These are phyloP conservation scores for Calvatia gigantea DNA, from an alignment of 768 basidiomycete genomes.

Conservation along the genomic window DNA sequence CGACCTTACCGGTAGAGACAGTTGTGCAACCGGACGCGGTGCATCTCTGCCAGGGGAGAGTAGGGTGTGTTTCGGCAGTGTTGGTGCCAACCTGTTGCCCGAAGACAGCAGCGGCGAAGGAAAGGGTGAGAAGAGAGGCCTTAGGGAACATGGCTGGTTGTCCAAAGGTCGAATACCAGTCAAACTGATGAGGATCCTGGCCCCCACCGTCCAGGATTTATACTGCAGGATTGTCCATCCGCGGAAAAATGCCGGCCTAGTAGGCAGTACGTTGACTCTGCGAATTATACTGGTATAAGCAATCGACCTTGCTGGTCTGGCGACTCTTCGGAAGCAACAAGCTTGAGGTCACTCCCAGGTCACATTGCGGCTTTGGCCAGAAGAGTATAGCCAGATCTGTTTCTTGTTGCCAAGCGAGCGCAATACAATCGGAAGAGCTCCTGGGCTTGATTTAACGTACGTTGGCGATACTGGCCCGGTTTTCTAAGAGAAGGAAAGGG, in stretches of 20 bases:
- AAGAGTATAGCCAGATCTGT: neutral
- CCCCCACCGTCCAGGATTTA: neutral
- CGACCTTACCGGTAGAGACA: conserved; percentile 3
- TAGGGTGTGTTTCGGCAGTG: conserved; percentile 11
- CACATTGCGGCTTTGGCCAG: neutral
- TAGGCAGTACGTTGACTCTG: neutral
- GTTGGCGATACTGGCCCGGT: neutral
- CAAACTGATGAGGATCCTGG: neutral
- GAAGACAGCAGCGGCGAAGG: conserved; percentile 7
- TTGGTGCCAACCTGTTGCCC: conserved; percentile 12
- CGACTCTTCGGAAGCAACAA: conserved; percentile 1
- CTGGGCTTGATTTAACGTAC: neutral
- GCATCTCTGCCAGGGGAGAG: conserved; percentile 12
- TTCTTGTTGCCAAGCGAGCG: neutral
- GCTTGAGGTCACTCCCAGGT: neutral
- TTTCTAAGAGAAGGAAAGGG: neutral
- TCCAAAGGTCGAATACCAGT: neutral
- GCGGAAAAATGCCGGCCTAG: conserved; percentile 1
- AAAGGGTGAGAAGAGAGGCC: conserved; percentile 6
- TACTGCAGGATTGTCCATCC: neutral
- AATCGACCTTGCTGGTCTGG: neutral
- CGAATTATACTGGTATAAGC: neutral
- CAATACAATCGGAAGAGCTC: neutral
- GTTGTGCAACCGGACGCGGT: conserved; percentile 8
- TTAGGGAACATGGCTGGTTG: conserved; percentile 2